phyloP scores from a whole-genome alignment of 1,284 basidiomycete genomes.

The Cutaneotrichosporon sp. region DNA sequence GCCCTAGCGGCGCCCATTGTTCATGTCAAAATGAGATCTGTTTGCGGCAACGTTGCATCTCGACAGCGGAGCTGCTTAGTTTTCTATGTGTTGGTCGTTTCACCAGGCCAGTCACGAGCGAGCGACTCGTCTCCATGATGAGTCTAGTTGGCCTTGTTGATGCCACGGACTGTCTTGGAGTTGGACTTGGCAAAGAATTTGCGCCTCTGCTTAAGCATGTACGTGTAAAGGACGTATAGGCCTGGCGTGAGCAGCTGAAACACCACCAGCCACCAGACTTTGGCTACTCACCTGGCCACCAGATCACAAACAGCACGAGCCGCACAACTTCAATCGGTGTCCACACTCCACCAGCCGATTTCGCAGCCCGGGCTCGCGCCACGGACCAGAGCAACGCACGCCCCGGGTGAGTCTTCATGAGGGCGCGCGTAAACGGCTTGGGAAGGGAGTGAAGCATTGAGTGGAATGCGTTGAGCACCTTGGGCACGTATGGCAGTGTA shows the following conservation, averaged over 20 bases:
- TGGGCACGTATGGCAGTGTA: conserved; percentile 37
- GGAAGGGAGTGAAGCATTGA: conserved; percentile 19
- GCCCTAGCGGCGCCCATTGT: too few species aligned
- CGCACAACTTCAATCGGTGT: conserved; percentile 54
- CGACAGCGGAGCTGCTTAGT: too few species aligned
- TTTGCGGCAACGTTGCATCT: too few species aligned
- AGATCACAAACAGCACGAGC: conserved; percentile 65
- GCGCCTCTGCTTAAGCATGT: conserved; percentile 80
- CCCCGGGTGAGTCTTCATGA: conserved; percentile 28
- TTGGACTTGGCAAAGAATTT: conserved; percentile 61
- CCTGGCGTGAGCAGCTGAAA: conserved; percentile 51
- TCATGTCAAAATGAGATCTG: too few species aligned
- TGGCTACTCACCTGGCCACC: conserved; percentile 89
- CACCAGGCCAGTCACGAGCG: too few species aligned
- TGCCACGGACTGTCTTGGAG: conserved; percentile 32
- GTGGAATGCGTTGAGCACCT: conserved; percentile 22
- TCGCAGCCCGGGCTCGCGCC: conserved; percentile 24
- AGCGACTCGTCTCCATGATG: too few species aligned
- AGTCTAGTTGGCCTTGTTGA: conserved; percentile 23
- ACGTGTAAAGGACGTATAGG: conserved; percentile 78
- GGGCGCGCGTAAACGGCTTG: conserved; percentile 19
- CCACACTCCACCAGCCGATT: conserved; percentile 21
- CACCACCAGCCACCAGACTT: too few species aligned
- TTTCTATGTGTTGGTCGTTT: too few species aligned
- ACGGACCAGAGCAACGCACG: conserved; percentile 31